Evolutionary conservation across 2,329 filamentous ascomycete species (phyloP), one percentile per base, ranked within the genome.

Genomic region (Waltergamsia citrina): DNA sequence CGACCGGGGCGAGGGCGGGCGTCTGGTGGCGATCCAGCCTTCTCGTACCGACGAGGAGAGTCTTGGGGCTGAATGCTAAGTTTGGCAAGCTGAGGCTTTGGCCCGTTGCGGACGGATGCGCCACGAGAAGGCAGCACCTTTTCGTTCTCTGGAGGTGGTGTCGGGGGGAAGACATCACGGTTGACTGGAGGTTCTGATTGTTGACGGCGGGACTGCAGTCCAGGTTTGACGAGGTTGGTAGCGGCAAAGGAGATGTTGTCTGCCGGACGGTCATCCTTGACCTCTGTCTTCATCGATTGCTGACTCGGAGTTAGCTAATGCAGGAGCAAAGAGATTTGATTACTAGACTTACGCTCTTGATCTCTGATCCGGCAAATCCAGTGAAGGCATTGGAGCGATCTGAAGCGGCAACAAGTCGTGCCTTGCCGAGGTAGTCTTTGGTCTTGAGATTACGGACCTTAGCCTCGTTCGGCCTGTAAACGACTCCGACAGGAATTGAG

Each of bases 371-470:
- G 41, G 81, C 69, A 55, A 88, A 90, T 29, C 85, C 85, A 29
- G 82, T 90, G 48, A 85, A 92, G 18, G 78, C 81, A 57, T 88
- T 90, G 43, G 73, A 64, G 36, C 81, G 73, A 49, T 94, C 86
- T 2, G 85, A 85, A 18, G 88, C 84, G 17, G 92, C 92, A 7
- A 98, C 85, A 22, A 98, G 68, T 39, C 86, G 77, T n/a, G 92
- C 87, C 59, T 95, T 95, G 40, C 92, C 92, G 4, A 98, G 77
- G 50, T 98, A 98, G 53, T 98, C 88, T 56, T 96, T 96, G 16
- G 87, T 85, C 67, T 95, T 94, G 49, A 98, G 67, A 51, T 98
- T 98, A 61, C 93, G 93, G 45, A 98, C 92, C 60, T 98, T 98
- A 42, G 92, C 88, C 50, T 94, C 88, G 53, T 95, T 96, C 16